phyloP scores from a whole-genome alignment of 257 asterid species.

The Forsythia viridissima region DNA sequence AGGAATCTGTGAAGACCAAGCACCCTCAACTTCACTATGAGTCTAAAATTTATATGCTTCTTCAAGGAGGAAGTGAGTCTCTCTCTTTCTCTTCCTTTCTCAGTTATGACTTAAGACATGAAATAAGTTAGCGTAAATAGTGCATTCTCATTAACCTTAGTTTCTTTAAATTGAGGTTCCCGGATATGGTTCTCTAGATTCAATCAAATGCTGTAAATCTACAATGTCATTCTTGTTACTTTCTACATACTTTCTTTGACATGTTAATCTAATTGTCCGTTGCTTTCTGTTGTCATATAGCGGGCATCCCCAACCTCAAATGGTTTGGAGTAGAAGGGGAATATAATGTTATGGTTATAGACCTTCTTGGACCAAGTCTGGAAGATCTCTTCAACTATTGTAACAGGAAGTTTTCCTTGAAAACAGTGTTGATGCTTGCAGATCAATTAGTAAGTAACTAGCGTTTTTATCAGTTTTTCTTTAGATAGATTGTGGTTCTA shows the following conservation, averaged over 20 bases:
- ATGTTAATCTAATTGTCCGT: background rate
- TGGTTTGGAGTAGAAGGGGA: slow-evolving; percentile 66
- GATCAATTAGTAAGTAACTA: slow-evolving; percentile 54
- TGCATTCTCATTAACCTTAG: too few relatives aligned
- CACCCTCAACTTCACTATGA: slow-evolving; percentile 71
- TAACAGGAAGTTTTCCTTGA: slow-evolving; percentile 55
- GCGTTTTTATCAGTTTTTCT: background rate
- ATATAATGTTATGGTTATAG: slow-evolving; percentile 60
- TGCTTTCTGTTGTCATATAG: slow-evolving; percentile 30
- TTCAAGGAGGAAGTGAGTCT: slow-evolving; percentile 61
- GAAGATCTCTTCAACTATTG: slow-evolving; percentile 66
- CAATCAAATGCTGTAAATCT: background rate
- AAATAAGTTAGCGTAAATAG: background rate
- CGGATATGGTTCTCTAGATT: too few relatives aligned
- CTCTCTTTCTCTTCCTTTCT: slow-evolving; percentile 11
- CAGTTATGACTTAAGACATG: background rate
- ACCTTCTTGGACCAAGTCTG: slow-evolving; percentile 69
- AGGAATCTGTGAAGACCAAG: slow-evolving; percentile 66
- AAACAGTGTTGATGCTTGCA: slow-evolving; percentile 67
- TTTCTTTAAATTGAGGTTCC: too few relatives aligned
- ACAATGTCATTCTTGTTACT: background rate
- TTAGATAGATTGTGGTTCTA: background rate
- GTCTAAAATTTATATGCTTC: slow-evolving; percentile 61
- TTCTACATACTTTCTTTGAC: background rate
- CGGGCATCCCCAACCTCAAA: slow-evolving; percentile 62